A percentile compares a stretch with the other conserved stretches of the same genome.
Conservation (phyloP, 2,329 filamentous ascomycete genomes). For the Orbilia quercus region DNA sequence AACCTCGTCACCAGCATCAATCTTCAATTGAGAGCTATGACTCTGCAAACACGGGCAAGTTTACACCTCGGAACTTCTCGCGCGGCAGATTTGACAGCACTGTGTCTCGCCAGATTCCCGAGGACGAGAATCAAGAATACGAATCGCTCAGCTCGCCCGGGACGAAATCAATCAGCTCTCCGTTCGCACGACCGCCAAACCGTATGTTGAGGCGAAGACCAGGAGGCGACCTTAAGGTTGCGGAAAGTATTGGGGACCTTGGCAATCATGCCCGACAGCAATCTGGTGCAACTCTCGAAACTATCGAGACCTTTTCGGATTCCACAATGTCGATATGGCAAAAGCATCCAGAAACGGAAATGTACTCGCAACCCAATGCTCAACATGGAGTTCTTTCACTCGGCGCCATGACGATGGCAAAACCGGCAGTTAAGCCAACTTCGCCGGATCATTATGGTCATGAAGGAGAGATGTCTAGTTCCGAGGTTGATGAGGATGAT, state of each 20-base stretch:
- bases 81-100: constrained; percentile 29
- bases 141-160: constrained; percentile 44
- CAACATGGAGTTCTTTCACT: constrained; percentile 58
- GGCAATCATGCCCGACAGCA: constrained; percentile 63
- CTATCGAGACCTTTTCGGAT: constrained; percentile 52
- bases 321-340: constrained; percentile 56
- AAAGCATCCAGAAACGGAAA: constrained; percentile 52
- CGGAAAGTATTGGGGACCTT: constrained; percentile 73
- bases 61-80: constrained; percentile 42
- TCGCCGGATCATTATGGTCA: constrained; percentile 26
- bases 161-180: constrained; percentile 35
- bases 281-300: constrained; percentile 58
- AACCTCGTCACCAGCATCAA: constrained; percentile 40
- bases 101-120: constrained; percentile 39
- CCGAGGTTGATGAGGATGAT: constrained; percentile 29
- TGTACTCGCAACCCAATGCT: constrained; percentile 53
- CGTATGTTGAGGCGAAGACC: constrained; percentile 77
- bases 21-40: constrained; percentile 49
- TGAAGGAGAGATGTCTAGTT: constrained; percentile 14
- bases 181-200: constrained; percentile 58
- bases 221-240: constrained; percentile 78
- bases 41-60: constrained; percentile 38
- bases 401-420: constrained; percentile 59
- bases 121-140: constrained; percentile 35
- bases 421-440: constrained; percentile 42